Percentiles rank a stretch among this genome's conserved stretches.
Evolutionary conservation across 345 rosid genomes (phyloP).

Genomic region (Turritis glabra): DNA sequence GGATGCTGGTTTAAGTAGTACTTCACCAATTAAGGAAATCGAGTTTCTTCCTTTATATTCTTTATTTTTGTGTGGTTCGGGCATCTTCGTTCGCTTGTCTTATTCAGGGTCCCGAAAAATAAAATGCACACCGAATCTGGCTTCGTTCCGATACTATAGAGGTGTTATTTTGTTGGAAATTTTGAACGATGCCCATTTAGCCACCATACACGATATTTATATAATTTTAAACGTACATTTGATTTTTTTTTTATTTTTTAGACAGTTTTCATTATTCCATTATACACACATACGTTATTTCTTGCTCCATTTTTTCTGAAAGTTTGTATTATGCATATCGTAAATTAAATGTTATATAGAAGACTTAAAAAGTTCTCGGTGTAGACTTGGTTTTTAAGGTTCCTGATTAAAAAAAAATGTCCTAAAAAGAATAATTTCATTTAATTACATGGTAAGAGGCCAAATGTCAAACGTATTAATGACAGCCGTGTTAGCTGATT

Average conservation of each 20-base stretch:
- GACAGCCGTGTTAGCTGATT: not conserved
- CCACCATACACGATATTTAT: not conserved
- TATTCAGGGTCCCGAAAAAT: not conserved
- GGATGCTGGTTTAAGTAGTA: constrained; percentile 31
- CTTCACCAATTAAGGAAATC: constrained; percentile 33
- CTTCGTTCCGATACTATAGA: not conserved
- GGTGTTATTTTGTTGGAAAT: not conserved
- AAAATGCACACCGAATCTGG: constrained; percentile 6
- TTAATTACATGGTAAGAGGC: not conserved
- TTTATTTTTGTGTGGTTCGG: not conserved
- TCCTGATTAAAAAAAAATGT: not conserved
- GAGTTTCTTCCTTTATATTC: constrained; percentile 14
- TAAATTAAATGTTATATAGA: not conserved
- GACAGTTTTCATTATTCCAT: not conserved
- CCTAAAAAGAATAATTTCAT: not conserved
- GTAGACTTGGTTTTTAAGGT: not conserved
- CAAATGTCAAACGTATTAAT: not conserved
- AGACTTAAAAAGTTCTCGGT: not conserved
- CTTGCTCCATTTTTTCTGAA: not conserved
- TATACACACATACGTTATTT: not conserved
- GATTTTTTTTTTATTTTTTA: not conserved
- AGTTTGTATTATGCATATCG: not conserved
- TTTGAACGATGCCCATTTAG: constrained; percentile 21
- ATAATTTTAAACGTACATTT: not conserved
- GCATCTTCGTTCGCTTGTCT: constrained; percentile 28